Base-by-base conservation (phyloP, 768 basidiomycete species). In the Tephrocybe sp. region DNA sequence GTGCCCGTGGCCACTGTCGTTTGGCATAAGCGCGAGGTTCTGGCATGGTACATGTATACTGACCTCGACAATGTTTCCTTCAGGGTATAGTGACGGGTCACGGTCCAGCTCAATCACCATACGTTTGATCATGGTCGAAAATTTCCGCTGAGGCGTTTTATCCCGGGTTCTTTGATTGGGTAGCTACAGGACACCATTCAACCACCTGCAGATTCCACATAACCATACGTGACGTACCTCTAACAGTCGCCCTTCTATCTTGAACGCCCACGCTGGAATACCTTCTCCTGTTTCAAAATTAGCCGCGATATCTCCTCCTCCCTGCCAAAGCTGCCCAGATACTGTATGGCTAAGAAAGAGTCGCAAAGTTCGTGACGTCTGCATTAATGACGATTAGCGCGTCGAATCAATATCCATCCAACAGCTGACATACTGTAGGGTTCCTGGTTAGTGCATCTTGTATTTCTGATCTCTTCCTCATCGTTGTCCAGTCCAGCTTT, bases 401-500 rank as follows among this genome's bases (percentile, higher is more conserved):
- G 57, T 58, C 47, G 51, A 36, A 25, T 25, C 34, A n/a, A n/a
- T 27, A 24, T 27, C n/a, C 47, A 37, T 21, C 13, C 18, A 9
- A 45, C 18, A 19, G 26, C 51, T 34, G 6, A 58, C 74, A 47
- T 52, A 92, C 93, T 4, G 84, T 81, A 16, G 87, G 83, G 27
- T 80, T 84, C 50, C 86, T 78, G 18, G 79, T 79, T 38, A 95
- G 63, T n/a, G 92, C 84, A 62, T 98, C 94, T 62, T 93, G 89
- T 26, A 98, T 84, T 64, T 98, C 94, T 9, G 87, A 87, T 58
- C 79, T 83, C 69, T 96, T 96, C 64, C 95, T 77, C 63, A 83
- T 84, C 76, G 95, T 87, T 3, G 92, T 95, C 95, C 95, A 97
- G 67, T 98, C 94, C 13, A 98, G 72, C 64, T 87, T 90, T 50